Evolutionary conservation across 257 asterid species (phyloP), one percentile per base, ranked within the genome.

Genomic region (Verbascum thapsus): DNA sequence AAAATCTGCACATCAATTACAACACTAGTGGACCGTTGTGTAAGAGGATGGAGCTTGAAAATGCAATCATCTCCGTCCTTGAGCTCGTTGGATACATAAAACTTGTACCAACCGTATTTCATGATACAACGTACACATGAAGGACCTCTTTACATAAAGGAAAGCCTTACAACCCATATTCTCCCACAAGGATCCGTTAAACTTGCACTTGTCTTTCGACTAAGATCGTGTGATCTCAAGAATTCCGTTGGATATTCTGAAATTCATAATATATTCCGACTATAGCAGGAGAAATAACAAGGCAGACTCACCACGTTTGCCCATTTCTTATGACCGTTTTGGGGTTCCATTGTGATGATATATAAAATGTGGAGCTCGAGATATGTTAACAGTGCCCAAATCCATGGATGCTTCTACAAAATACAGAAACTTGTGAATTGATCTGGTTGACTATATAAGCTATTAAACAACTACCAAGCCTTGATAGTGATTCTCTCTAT

Each of bases 31-130:
- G 49, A 22, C 1, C 34, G 39, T 3, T 2, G 3, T 0, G 52
- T 23, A 13, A 1, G 4, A 1, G 10, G 53, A 38, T n/a, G 2
- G 22, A 67, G 56, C 3, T 38, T 7, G 9, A 68, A 68, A 1
- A 42, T 38, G 16, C 78, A 68, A 13, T 15, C 42, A 49, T 73
- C 67, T 41, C 74, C 69, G 10, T 38, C 43, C 41, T 67, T 60
- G 13, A 67, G 55, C 39, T 35, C 17, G 50, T 68, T 74, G 1
- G 57, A 23, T 8, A 6, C 63, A 4, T 67, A 73, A 23, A 73
- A 73, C 6, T 30, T 52, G 23, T 3, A 15, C 78, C 78, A 73
- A 2, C 63, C 67, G 10, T 3, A 8, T 0, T 0, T 0, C 58
- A 73, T 55, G 15, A 23, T 32, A 1, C 37, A 0, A 0, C 53